phyloP scores from a whole-genome alignment of 306 rosid genomes.

The Cucurbita moschata region DNA sequence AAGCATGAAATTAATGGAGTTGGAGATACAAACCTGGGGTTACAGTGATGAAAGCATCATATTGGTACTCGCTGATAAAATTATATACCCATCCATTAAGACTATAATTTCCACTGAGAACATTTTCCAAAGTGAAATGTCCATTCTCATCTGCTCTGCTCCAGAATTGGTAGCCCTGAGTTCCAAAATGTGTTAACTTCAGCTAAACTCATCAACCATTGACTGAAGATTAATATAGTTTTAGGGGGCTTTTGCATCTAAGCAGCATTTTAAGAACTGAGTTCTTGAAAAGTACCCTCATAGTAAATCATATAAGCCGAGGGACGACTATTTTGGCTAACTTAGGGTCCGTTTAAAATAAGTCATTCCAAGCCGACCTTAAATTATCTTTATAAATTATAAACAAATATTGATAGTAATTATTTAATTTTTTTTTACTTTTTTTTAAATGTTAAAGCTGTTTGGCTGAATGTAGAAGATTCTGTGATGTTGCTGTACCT shows the following conservation, averaged over 20 bases:
- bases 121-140: constrained; percentile 31
- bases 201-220: not conserved
- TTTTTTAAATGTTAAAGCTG: not conserved
- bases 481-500: constrained; percentile 13
- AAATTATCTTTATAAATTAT: not conserved
- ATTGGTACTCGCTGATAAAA: constrained; percentile 56
- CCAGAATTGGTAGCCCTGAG: constrained; percentile 87
- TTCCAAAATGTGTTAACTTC: not conserved
- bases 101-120: constrained; percentile 41
- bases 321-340: too few relatives aligned
- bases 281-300: not conserved
- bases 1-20: not conserved
- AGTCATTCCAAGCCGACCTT: too few relatives aligned
- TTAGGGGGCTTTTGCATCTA: not conserved
- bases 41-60: constrained; percentile 29
- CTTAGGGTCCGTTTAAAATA: too few relatives aligned
- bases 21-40: constrained; percentile 30
- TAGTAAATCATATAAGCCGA: not conserved
- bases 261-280: not conserved
- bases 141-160: constrained; percentile 51
- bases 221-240: not conserved
- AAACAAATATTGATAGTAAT: not conserved
- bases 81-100: constrained; percentile 74
- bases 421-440: not conserved
- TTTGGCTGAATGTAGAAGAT: not conserved